phyloP scores from a whole-genome alignment of 2,329 filamentous ascomycete genomes.

The Eutypa lata region DNA sequence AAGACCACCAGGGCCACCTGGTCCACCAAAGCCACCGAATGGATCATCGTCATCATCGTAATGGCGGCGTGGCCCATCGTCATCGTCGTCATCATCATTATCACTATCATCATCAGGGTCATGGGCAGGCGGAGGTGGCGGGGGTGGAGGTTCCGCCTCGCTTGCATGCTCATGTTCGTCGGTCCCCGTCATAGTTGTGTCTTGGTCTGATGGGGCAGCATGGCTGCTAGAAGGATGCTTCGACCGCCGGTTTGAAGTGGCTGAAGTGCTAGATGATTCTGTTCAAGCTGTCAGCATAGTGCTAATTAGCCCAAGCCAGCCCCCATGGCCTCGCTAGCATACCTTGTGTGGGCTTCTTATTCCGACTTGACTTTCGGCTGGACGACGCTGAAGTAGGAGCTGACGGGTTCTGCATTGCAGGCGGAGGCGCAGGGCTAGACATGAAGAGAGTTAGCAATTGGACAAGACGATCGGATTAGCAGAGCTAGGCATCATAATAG shows the following conservation, averaged over 20 bases:
- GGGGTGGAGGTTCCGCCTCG: constrained; percentile 36
- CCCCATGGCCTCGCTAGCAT: constrained; percentile 7
- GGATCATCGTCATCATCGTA: constrained; percentile 68
- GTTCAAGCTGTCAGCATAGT: neutral
- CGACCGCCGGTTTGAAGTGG: constrained; percentile 41
- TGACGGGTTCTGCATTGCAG: constrained; percentile 57
- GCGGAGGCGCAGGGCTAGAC: constrained; percentile 62
- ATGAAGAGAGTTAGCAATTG: constrained; percentile 18
- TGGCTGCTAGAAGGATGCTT: constrained; percentile 50
- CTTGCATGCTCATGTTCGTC: constrained; percentile 54
- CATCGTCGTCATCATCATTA: constrained; percentile 42
- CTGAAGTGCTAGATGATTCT: constrained; percentile 29
- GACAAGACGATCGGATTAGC: constrained; percentile 19
- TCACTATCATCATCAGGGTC: constrained; percentile 37
- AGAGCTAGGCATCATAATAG: constrained; percentile 2
- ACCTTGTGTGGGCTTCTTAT: constrained; percentile 60
- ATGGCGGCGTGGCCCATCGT: constrained; percentile 54
- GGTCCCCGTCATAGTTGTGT: constrained; percentile 69
- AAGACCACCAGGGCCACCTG: constrained; percentile 58
- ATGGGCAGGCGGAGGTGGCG: constrained; percentile 41
- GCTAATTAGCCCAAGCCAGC: neutral
- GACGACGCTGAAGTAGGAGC: constrained; percentile 58
- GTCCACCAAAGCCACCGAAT: constrained; percentile 66
- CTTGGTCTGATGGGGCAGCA: constrained; percentile 49
- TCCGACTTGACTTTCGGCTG: constrained; percentile 69